Percentiles rank a stretch among this genome's conserved stretches.
Evolutionary conservation across 768 basidiomycete genomes (phyloP).

Genomic region (Kwoniella dendrophila): DNA sequence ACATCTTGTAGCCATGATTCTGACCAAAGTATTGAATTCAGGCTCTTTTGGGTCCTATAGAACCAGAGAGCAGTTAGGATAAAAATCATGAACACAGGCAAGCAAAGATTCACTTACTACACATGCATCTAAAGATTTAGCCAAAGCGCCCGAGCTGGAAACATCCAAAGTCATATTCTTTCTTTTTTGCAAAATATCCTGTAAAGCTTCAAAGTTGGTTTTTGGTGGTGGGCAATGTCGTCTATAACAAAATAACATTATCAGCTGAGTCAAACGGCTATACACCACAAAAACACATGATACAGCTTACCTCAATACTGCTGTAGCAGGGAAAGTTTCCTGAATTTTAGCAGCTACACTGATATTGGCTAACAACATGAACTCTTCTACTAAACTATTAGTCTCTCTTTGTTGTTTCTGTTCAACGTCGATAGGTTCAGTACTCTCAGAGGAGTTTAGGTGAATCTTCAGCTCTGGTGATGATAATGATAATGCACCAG

Average conservation of each 20-base stretch:
- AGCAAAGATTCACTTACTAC: constrained; percentile 64
- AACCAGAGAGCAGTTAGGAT: background rate
- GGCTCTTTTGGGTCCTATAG: constrained; percentile 75
- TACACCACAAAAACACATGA: background rate
- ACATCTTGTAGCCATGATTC: constrained; percentile 98
- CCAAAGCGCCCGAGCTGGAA: constrained; percentile 85
- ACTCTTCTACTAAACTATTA: constrained; percentile 95
- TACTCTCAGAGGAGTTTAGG: constrained; percentile 86
- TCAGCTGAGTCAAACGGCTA: no score
- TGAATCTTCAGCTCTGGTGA: constrained; percentile 99
- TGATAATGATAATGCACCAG: constrained; percentile 95
- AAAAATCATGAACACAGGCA: constrained; percentile 5
- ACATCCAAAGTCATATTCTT: constrained; percentile 83
- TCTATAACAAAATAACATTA: constrained; percentile 56
- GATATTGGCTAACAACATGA: constrained; percentile 97
- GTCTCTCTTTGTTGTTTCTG: constrained; percentile 91
- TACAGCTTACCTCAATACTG: constrained; percentile 72
- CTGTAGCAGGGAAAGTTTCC: constrained; percentile 92
- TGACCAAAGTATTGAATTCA: constrained; percentile 93
- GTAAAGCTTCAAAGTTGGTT: constrained; percentile 91
- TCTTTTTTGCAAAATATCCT: constrained; percentile 85
- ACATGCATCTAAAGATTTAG: constrained; percentile 82
- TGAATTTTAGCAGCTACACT: constrained; percentile 89
- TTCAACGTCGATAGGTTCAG: constrained; percentile 95
- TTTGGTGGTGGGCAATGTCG: constrained; percentile 89